Evolutionary conservation across 2,329 filamentous ascomycete genomes (phyloP).

Genomic region (Fusarium humuli): DNA sequence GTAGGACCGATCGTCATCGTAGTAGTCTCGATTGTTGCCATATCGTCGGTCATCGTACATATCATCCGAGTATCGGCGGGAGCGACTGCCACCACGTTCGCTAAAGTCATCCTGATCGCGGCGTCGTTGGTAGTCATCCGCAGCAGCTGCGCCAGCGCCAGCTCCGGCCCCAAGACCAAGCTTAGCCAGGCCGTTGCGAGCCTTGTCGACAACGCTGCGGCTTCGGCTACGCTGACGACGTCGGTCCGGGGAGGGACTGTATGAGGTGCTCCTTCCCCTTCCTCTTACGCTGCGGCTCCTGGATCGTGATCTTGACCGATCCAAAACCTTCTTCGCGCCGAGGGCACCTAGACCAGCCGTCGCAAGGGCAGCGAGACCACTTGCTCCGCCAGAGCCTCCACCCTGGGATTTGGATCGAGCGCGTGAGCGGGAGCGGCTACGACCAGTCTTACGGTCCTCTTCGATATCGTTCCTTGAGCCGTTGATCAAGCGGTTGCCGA

Average conservation of each 20-base stretch:
- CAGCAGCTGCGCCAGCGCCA: slow-evolving; percentile 52
- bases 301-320: slow-evolving; percentile 67
- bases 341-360: slow-evolving; percentile 71
- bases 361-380: slow-evolving; percentile 71
- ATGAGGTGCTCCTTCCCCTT: slow-evolving; percentile 61
- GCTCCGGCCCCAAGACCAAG: slow-evolving; percentile 68
- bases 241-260: slow-evolving; percentile 60
- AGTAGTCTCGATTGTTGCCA: slow-evolving; percentile 55
- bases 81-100: slow-evolving; percentile 56
- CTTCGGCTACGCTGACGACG: slow-evolving; percentile 64
- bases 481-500: slow-evolving; percentile 87
- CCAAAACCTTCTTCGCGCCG: slow-evolving; percentile 70
- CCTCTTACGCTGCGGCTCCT: slow-evolving; percentile 65
- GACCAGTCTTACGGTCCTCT: slow-evolving; percentile 68
- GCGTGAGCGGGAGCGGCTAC: slow-evolving; percentile 77
- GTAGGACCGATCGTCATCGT: slow-evolving; percentile 61
- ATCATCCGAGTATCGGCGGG: slow-evolving; percentile 57
- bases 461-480: slow-evolving; percentile 77
- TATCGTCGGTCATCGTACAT: slow-evolving; percentile 60
- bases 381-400: slow-evolving; percentile 55
- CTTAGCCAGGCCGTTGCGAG: slow-evolving; percentile 71
- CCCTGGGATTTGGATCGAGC: slow-evolving; percentile 66
- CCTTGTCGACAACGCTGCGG: slow-evolving; percentile 73
- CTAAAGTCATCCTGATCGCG: slow-evolving; percentile 61
- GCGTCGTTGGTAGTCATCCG: slow-evolving; percentile 54